Evolutionary conservation across 768 basidiomycete species (phyloP), one percentile per base, ranked within the genome.

Genomic region (Mycena epipterygia): DNA sequence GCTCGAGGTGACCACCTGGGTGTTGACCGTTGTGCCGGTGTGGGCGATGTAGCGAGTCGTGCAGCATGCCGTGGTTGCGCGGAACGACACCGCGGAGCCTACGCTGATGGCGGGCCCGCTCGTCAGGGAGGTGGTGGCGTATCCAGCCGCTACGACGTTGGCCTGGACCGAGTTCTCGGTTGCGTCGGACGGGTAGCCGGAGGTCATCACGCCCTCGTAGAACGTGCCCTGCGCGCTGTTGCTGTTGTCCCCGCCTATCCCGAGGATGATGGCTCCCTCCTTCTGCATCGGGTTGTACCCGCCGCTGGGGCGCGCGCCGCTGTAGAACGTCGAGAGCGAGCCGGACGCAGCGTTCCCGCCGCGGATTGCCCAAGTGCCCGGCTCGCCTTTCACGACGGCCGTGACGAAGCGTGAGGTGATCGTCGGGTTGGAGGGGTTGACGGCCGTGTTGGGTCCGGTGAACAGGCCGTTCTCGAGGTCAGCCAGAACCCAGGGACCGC

Each of bases 221-320:
- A 67, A n/a, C n/a, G n/a, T n/a, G n/a, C n/a, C n/a, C n/a, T n/a
- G n/a, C n/a, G n/a, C n/a, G n/a, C n/a, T n/a, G n/a, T n/a, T n/a
- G n/a, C n/a, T n/a, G n/a, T n/a, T n/a, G n/a, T n/a, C n/a, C n/a
- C n/a, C n/a, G n/a, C n/a, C n/a, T n/a, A n/a, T n/a, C n/a, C n/a
- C n/a, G n/a, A n/a, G n/a, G n/a, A n/a, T n/a, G n/a, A n/a, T n/a
- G n/a, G n/a, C n/a, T n/a, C n/a, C n/a, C n/a, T n/a, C n/a, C n/a
- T n/a, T n/a, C n/a, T n/a, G n/a, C 69, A 71, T 71, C 41, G 69
- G 69, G 64, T 71, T 71, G 49, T 71, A 71, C 13, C 69, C 64
- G 30, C 17, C 5, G 46, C 29, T 44, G 39, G 69, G 62, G 32
- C 69, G 64, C 57, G 39, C 56, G 57, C 71, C 65, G 53, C 55